These are phyloP conservation scores for Mrakia blollopis DNA, from an alignment of 768 basidiomycete genomes.

Conservation along the genomic window DNA sequence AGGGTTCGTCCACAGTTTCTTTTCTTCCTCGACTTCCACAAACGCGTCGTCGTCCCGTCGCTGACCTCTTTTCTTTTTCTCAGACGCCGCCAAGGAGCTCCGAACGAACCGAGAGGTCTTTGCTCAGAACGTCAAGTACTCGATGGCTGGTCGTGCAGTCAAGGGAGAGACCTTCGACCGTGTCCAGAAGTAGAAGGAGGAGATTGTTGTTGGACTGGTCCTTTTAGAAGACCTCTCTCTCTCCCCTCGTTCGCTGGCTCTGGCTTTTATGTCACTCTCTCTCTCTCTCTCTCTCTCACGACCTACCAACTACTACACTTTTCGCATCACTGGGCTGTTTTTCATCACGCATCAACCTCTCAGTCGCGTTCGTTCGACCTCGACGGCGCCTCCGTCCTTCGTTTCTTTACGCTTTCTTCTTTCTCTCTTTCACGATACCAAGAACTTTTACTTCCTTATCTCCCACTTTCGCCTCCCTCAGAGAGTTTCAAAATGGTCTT, in stretches of 20 bases:
- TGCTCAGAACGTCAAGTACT: slow-evolving; percentile 71
- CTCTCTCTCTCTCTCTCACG: neutral
- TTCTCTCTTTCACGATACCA: too few relatives aligned
- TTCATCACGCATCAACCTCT: too few relatives aligned
- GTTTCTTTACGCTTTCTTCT: too few relatives aligned
- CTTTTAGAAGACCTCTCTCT: neutral
- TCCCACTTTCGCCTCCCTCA: too few relatives aligned
- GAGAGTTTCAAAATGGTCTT: too few relatives aligned
- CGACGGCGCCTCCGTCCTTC: too few relatives aligned
- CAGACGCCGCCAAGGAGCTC: slow-evolving; percentile 95
- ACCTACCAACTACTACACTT: neutral
- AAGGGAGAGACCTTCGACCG: slow-evolving; percentile 74
- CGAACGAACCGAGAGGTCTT: slow-evolving; percentile 82
- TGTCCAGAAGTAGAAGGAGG: slow-evolving; percentile 47
- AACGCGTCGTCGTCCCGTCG: neutral
- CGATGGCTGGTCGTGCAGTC: slow-evolving; percentile 76
- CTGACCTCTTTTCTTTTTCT: neutral
- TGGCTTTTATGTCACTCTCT: neutral
- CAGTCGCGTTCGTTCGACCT: too few relatives aligned
- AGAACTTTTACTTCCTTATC: too few relatives aligned
- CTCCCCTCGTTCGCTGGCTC: neutral
- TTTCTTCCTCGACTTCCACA: neutral
- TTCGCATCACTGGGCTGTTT: too few relatives aligned
- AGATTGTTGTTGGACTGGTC: neutral
- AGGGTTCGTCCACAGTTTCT: slow-evolving; percentile 61